Evolutionary conservation across 2,329 filamentous ascomycete genomes (phyloP), one percentile per base, ranked within the genome.

Genomic region (Pseudovirgaria hyperparasitica): DNA sequence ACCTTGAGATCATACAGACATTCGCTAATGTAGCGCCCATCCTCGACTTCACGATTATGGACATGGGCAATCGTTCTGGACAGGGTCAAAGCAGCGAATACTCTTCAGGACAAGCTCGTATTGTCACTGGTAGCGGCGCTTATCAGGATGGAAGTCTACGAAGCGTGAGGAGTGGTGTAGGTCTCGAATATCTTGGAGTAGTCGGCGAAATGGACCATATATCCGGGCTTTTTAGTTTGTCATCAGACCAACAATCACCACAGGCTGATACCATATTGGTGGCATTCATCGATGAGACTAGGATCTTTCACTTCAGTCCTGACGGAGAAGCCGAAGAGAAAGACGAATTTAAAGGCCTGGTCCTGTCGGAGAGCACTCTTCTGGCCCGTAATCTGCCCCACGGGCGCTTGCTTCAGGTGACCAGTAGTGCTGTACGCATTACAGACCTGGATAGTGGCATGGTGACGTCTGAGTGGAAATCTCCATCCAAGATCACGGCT

Each of bases 41-140:
- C 22, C 58, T 96, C 20, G 90, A 98, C 48, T 94, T 98, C 41
- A 77, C 81, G 1, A 73, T 98, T 10, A 93, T 96, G 84, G 90
- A 96, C 45, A 80, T 96, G 66, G 87, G 86, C 1, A 86, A 84
- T 40, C 68, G 82, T 30, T 76, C 82, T 33, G 77, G 77, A 13
- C 79, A 90, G 36, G 72, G 67, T 6, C 76, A 82, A 11, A 79
- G 77, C 3, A 92, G 90, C 43, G 82, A 90, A 35, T 98, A 93
- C 45, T 92, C 86, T 0, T 93, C 87, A 1, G 90, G 90, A 0
- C 87, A 98, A 54, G 86, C 90, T 23, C 72, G 86, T 20, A 81
- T 98, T 34, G 84, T 98, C 8, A 86, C 87, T 2, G 87, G 85
- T 1, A 94, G 86, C 29, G 90, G 90, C 16, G 85, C 82, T 0